phyloP scores from a whole-genome alignment of 2,329 filamentous ascomycete genomes.

The Blastomyces gilchristii region DNA sequence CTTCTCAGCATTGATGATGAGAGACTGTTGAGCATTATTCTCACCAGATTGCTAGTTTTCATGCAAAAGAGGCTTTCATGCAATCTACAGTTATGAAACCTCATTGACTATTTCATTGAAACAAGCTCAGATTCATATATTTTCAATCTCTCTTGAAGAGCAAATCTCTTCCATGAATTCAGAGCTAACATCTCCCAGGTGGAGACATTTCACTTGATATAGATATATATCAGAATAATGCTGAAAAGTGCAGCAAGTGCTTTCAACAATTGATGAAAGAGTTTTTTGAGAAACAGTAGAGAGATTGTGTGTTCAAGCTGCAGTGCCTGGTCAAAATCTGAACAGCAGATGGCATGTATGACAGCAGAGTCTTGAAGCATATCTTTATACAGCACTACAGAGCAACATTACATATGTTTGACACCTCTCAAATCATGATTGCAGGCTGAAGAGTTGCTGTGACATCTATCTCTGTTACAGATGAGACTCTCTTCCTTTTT shows the following conservation, averaged over 20 bases:
- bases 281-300: not conserved
- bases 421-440: conserved; percentile 1
- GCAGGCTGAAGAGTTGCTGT: conserved; percentile 7
- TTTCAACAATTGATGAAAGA: not conserved
- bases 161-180: not conserved
- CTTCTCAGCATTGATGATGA: conserved; percentile 22
- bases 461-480: not conserved
- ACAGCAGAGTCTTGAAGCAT: not conserved
- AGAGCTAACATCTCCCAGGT: conserved; percentile 3
- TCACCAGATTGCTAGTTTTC: conserved; percentile 13
- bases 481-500: conserved; percentile 6
- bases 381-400: conserved; percentile 2
- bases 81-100: conserved; percentile 9
- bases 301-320: not conserved
- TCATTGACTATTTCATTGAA: conserved; percentile 13
- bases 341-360: not conserved
- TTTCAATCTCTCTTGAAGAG: not conserved
- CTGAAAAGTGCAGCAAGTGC: not conserved
- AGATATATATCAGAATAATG: conserved; percentile 1
- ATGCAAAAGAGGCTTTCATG: conserved; percentile 14
- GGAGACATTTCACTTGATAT: conserved; percentile 6
- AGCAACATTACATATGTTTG: conserved; percentile 1
- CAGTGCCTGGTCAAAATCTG: not conserved
- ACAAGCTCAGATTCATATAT: conserved; percentile 14
- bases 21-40: conserved; percentile 19